Base-by-base conservation (phyloP, 2,329 filamentous ascomycete species). In the Cordyceps tenuipes region DNA sequence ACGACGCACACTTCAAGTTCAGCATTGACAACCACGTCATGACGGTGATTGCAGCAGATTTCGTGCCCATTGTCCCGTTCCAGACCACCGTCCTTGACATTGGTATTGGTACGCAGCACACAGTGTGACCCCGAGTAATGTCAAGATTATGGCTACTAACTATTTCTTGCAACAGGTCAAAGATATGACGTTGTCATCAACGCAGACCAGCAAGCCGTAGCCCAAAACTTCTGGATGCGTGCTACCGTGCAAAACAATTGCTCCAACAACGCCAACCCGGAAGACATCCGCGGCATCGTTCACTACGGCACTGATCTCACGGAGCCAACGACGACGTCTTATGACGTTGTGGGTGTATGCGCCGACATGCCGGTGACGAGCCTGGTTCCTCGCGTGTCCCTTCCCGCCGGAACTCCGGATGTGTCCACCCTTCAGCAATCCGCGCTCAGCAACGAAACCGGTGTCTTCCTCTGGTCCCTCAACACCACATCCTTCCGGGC, bases 31-130 rank as follows among this genome's bases (percentile, higher is more conserved):
- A 79, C 55, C 84, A 87, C 68, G 76, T 67, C 0, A 68, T 87
- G 64, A 79, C 74, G 0, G 82, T 87, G 41, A 83, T 87, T 44
- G 75, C 78, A 0, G 73, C 70, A n/a, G 85, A 86, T 62, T 70
- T 86, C 4, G 80, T 86, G 0, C 81, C 83, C 2, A 75, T 87
- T 26, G 65, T 74, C 26, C 83, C 84, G 0, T 87, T 80, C 62
- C 70, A 70, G 0, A 78, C 82, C 0, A 73, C 75, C 0, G 57
- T 76, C n/a, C 69, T 85, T n/a, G 77, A 72, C 26, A 72, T 85
- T 12, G 76, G 71, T 29, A 76, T 82, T 57, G 82, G 71, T 3
- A 74, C 76, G 63, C 23, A 23, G 2, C 23, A 23, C 23, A 23
- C 23, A 23, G n/a, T n/a, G n/a, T n/a, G n/a, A n/a, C n/a, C n/a